These are phyloP conservation scores for Gossypium gossypioides DNA, from an alignment of 441 rosid species.

Conservation along the genomic window DNA sequence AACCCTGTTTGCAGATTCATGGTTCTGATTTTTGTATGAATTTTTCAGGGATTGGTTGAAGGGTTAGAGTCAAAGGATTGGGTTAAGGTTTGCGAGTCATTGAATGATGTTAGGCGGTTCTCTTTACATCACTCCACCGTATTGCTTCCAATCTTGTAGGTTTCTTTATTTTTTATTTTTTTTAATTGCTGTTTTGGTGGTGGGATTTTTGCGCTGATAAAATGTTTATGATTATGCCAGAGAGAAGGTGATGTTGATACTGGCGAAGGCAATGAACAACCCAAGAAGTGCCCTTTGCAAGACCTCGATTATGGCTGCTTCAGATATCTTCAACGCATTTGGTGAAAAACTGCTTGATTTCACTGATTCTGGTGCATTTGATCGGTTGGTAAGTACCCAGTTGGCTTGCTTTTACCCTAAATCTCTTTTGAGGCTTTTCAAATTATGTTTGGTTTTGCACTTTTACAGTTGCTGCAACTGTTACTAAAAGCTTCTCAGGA, in stretches of 20 bases:
- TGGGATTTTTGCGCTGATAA: neutral
- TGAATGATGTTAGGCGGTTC: slow-evolving; percentile 56
- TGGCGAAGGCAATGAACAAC: slow-evolving; percentile 82
- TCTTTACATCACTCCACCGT: slow-evolving; percentile 56
- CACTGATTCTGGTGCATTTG: slow-evolving; percentile 42
- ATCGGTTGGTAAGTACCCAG: slow-evolving; percentile 36
- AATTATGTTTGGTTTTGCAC: neutral
- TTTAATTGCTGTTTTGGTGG: neutral
- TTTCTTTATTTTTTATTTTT: neutral
- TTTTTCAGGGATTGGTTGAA: slow-evolving; percentile 41
- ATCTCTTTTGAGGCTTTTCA: neutral
- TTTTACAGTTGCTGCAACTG: slow-evolving; percentile 59
- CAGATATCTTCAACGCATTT: slow-evolving; percentile 61
- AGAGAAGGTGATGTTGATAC: slow-evolving; percentile 53
- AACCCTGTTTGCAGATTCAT: neutral
- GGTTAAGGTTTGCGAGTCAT: slow-evolving; percentile 55
- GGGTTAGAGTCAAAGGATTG: slow-evolving; percentile 76
- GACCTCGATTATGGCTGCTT: slow-evolving; percentile 80
- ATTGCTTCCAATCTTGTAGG: slow-evolving; percentile 63
- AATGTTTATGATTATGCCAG: slow-evolving; percentile 22
- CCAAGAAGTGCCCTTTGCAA: slow-evolving; percentile 91
- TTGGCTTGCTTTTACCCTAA: no score
- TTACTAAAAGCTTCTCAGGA: slow-evolving; percentile 89
- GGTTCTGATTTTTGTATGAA: neutral
- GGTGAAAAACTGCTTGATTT: slow-evolving; percentile 50